A percentile compares a stretch with the other conserved stretches of the same genome.
Conservation (phyloP, 2,329 filamentous ascomycete genomes). For the Talaromyces albobiverticillius region DNA sequence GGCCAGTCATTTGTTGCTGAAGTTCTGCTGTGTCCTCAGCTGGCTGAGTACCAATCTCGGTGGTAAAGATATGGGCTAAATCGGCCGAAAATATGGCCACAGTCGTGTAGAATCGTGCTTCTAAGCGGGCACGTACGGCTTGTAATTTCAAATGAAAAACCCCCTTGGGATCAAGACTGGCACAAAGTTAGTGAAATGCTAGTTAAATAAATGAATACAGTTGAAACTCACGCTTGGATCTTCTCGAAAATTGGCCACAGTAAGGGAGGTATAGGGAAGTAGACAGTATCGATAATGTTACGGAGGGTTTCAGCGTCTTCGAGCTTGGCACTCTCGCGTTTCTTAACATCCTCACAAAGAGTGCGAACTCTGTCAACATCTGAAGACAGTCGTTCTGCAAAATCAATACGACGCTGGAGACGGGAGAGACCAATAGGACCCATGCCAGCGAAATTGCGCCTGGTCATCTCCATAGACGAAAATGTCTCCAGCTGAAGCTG, state of each 20-base stretch:
- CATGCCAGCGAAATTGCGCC: conserved; percentile 94
- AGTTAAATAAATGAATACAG: not conserved
- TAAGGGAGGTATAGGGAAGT: conserved; percentile 80
- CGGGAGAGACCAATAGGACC: conserved; percentile 76
- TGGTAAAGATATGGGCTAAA: conserved; percentile 55
- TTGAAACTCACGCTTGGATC: conserved; percentile 68
- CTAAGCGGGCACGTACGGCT: conserved; percentile 52
- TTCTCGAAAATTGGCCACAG: conserved; percentile 76
- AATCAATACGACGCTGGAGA: conserved; percentile 79
- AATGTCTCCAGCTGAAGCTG: conserved; percentile 96
- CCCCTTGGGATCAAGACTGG: conserved; percentile 50
- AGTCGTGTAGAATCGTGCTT: conserved; percentile 58
- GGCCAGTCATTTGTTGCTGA: conserved; percentile 51
- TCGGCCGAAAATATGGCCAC: conserved; percentile 61
- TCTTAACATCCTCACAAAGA: conserved; percentile 68
- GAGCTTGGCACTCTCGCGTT: conserved; percentile 74
- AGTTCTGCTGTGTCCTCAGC: conserved; percentile 45
- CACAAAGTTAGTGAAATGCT: conserved; percentile 19
- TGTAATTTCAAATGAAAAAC: conserved; percentile 55
- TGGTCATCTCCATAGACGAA: conserved; percentile 93
- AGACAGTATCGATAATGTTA: conserved; percentile 80
- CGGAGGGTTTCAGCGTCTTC: conserved; percentile 72
- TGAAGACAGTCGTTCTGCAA: conserved; percentile 61
- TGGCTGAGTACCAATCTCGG: conserved; percentile 50
- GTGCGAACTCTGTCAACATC: conserved; percentile 75